Conservation (phyloP, 768 basidiomycete genomes). For the Paxillus rubicundulus region DNA sequence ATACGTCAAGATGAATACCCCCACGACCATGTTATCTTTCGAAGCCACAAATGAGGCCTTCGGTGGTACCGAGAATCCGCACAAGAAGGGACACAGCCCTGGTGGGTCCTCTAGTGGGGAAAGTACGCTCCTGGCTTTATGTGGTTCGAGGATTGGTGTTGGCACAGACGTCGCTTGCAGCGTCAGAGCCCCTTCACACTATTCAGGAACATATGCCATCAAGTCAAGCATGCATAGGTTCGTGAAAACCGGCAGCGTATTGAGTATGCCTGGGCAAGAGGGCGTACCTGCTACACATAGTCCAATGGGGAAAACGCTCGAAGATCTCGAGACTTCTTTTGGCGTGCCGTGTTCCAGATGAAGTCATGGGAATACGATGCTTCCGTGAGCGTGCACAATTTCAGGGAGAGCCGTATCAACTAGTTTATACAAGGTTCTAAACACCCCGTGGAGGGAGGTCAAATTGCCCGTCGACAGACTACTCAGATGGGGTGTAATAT, state of each 20-base stretch:
- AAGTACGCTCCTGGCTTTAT: constrained; percentile 57
- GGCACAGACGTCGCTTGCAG: constrained; percentile 73
- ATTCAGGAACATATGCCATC: constrained; percentile 61
- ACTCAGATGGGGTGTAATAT: constrained; percentile 61
- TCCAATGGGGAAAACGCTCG: constrained; percentile 61
- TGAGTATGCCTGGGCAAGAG: constrained; percentile 55
- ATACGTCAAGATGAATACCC: constrained; percentile 66
- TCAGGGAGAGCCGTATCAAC: neutral
- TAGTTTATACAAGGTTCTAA: constrained; percentile 23
- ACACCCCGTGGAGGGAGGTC: constrained; percentile 39
- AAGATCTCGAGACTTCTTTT: constrained; percentile 64
- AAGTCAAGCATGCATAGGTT: constrained; percentile 59
- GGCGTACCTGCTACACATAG: constrained; percentile 51
- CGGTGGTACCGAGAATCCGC: constrained; percentile 59
- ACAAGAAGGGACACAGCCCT: constrained; percentile 49
- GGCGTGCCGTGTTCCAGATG: constrained; percentile 57
- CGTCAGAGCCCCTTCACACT: constrained; percentile 64
- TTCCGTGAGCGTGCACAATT: constrained; percentile 25
- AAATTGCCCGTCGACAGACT: constrained; percentile 44
- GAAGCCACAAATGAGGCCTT: constrained; percentile 58
- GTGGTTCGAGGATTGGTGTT: constrained; percentile 59
- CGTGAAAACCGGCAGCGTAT: constrained; percentile 46
- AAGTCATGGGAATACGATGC: constrained; percentile 70
- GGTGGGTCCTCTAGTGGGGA: constrained; percentile 76
- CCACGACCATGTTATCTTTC: constrained; percentile 56